Conservation (phyloP, 129 eudicot genomes). For the Pseudognaphalium luteoalbum region DNA sequence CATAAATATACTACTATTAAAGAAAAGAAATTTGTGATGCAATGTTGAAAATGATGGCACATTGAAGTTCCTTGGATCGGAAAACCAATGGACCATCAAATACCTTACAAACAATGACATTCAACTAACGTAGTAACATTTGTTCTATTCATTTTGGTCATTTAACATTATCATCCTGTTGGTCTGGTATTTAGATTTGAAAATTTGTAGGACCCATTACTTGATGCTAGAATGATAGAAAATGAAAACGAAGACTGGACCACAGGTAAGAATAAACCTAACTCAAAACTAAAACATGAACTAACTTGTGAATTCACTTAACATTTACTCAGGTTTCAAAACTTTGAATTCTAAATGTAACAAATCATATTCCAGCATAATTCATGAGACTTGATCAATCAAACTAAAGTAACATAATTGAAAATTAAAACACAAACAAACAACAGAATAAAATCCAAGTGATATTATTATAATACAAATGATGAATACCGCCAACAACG, state of each 20-base stretch:
- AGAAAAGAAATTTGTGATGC: neutral
- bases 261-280: neutral
- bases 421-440: constrained; percentile 11
- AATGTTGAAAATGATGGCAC: too few species aligned
- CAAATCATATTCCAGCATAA: constrained; percentile 10
- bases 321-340: neutral
- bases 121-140: neutral
- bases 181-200: neutral
- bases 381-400: neutral
- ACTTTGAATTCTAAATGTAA: constrained; percentile 14
- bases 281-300: neutral
- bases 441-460: neutral
- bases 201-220: neutral
- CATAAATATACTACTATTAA: neutral
- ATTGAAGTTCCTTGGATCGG: neutral
- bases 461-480: neutral
- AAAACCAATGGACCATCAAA: constrained; percentile 12
- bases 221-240: neutral
- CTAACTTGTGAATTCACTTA: constrained; percentile 8
- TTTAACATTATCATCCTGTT: neutral
- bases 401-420: constrained; percentile 9
- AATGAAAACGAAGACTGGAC: neutral
- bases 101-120: neutral
- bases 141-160: neutral
- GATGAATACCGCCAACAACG: neutral